Base-by-base conservation (phyloP, 768 basidiomycete species). In the Pholiota molesta region DNA sequence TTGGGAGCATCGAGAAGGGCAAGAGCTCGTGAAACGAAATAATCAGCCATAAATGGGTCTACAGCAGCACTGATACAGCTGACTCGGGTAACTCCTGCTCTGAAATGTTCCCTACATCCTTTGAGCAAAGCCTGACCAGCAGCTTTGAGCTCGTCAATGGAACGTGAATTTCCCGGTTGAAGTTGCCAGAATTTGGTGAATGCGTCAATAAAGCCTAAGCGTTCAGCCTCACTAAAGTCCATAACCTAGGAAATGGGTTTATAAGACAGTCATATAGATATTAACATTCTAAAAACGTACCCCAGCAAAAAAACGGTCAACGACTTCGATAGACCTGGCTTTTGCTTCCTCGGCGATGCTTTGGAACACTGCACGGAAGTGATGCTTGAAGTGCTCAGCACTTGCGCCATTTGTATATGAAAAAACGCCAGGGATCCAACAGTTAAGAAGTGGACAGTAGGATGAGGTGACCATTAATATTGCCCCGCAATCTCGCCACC, bases 381-480 rank as follows among this genome's bases (percentile, higher is more conserved):
- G 77, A 17, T 62, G 42, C 37, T 62, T 60, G 39, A 71, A 78
- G 55, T 78, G 75, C 8, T 67, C 66, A 0, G 66, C 60, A 11
- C 65, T 66, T 14, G 72, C 68, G 2, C 75, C 75, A 42, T 31
- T 66, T 2, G 73, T 67, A 40, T 69, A 79, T 0, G 74, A 73
- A 14, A 77, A 39, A 2, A 79, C 33, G 0, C 64, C 70, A 16
- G 78, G 75, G 23, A 75, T 69, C 78, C 77, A 79, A 21, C 67
- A 71, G 4, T 53, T 54, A 8, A 77, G 67, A 14, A 62, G 57
- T 0, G 61, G 66, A 16, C 69, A 74, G 52, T 72, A 78, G 0
- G 62, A 62, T 0, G 74, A 78, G 4, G 66, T 69, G 14, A 77
- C 64, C 52, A 79, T 73, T 14, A 78, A 70, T 4, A 77, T 52